Evolutionary conservation across 2,329 filamentous ascomycete species (phyloP).

Genomic region (Thermomyces lanuginosus): DNA sequence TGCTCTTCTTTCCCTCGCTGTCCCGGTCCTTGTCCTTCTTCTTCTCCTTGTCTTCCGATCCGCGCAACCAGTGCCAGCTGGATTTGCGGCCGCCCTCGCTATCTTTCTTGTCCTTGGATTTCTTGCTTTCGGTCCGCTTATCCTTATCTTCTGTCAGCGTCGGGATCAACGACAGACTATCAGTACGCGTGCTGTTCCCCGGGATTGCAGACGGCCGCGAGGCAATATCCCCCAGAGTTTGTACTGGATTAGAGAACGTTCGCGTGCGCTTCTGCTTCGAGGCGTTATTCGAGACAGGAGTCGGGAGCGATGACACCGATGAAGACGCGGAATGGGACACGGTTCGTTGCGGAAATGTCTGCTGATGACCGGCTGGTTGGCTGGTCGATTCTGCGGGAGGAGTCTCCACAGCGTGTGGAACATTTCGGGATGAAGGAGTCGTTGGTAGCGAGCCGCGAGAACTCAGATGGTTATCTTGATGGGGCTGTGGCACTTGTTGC

Average conservation of each 20-base stretch:
- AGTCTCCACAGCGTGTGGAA: constrained; percentile 49
- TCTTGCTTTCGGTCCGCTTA: constrained; percentile 55
- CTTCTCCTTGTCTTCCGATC: constrained; percentile 52
- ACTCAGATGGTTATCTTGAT: no score
- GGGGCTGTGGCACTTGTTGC: no score
- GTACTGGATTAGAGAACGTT: constrained; percentile 27
- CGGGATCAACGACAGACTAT: constrained; percentile 65
- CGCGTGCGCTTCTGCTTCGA: constrained; percentile 13
- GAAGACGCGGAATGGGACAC: constrained; percentile 28
- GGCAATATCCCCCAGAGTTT: constrained; percentile 48
- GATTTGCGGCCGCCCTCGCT: constrained; percentile 58
- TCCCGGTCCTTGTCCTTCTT: constrained; percentile 45
- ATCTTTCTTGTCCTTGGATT: constrained; percentile 50
- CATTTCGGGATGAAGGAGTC: constrained; percentile 30
- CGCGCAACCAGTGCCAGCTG: constrained; percentile 61
- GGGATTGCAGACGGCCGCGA: constrained; percentile 52
- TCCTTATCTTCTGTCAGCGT: constrained; percentile 62
- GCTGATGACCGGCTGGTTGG: constrained; percentile 16
- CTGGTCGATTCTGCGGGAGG: constrained; percentile 15
- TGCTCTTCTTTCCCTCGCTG: constrained; percentile 44
- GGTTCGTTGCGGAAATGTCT: constrained; percentile 39
- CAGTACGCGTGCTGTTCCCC: constrained; percentile 54
- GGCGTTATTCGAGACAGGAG: constrained; percentile 32
- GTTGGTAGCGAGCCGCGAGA: constrained; percentile 37
- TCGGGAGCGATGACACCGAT: constrained; percentile 22